Evolutionary conservation across 2,329 filamentous ascomycete genomes (phyloP).

Genomic region (Cadophora sp.): DNA sequence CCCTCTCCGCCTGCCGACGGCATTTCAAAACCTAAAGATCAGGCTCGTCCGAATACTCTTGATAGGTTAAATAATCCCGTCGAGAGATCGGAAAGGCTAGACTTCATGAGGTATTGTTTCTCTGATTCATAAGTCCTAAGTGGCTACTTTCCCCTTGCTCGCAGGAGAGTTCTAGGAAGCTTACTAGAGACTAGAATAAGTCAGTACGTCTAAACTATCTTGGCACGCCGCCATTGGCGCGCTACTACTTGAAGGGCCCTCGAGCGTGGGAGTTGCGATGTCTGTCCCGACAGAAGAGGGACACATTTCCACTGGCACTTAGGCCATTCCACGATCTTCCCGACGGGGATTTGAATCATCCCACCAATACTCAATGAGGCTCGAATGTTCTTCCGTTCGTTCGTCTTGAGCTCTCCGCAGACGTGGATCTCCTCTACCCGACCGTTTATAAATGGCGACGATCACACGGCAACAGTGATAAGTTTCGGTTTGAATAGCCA

Average conservation of each 20-base stretch:
- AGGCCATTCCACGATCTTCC: too few relatives aligned
- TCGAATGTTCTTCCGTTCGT: constrained; percentile 3
- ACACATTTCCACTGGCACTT: too few relatives aligned
- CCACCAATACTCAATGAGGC: not conserved
- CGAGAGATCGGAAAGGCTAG: not conserved
- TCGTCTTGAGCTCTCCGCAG: not conserved
- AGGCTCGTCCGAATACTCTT: too few relatives aligned
- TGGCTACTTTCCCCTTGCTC: not conserved
- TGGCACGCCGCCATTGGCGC: too few relatives aligned
- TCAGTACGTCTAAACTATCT: too few relatives aligned
- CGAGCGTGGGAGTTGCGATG: not conserved
- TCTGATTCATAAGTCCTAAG: constrained; percentile 1
- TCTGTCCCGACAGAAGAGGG: not conserved
- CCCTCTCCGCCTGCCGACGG: too few relatives aligned
- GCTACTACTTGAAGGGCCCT: not conserved
- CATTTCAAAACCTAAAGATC: too few relatives aligned
- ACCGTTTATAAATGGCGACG: too few relatives aligned
- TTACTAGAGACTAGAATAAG: too few relatives aligned
- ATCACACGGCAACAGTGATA: too few relatives aligned
- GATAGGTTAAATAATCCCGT: not conserved
- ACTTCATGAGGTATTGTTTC: not conserved
- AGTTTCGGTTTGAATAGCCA: too few relatives aligned
- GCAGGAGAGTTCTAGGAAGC: not conserved
- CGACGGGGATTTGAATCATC: too few relatives aligned
- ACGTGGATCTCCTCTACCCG: not conserved